Evolutionary conservation across 2,329 filamentous ascomycete genomes (phyloP).

Genomic region (Epichloe gansuensis): DNA sequence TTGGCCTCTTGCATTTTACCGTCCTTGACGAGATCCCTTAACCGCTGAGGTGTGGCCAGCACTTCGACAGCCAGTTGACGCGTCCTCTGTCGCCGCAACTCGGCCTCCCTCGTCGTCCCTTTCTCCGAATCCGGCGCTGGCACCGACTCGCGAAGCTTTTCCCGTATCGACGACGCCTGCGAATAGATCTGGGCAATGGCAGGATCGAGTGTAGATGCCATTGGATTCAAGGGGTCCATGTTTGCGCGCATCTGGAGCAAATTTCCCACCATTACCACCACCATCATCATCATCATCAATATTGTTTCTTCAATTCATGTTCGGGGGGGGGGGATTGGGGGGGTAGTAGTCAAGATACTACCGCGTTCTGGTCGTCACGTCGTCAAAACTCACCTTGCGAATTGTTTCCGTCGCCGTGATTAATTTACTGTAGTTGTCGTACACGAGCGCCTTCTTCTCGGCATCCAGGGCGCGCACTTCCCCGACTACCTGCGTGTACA

Average conservation of each 20-base stretch:
- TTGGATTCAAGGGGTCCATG: slow-evolving; percentile 67
- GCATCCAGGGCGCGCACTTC: slow-evolving; percentile 87
- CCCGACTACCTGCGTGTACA: slow-evolving; percentile 58
- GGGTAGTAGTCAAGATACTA: too few relatives aligned
- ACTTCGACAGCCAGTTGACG: slow-evolving; percentile 50
- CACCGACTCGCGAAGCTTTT: slow-evolving; percentile 34
- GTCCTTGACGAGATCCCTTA: slow-evolving; percentile 44
- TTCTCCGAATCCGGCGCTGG: slow-evolving; percentile 31
- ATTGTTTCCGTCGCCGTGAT: slow-evolving; percentile 97
- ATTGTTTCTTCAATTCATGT: background rate
- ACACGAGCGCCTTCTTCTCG: slow-evolving; percentile 92
- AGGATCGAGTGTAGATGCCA: slow-evolving; percentile 58
- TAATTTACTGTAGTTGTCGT: slow-evolving; percentile 96
- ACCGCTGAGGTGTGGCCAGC: slow-evolving; percentile 44
- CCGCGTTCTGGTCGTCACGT: too few relatives aligned
- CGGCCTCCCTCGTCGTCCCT: slow-evolving; percentile 21
- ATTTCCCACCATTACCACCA: too few relatives aligned
- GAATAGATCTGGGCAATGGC: slow-evolving; percentile 64
- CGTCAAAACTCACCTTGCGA: slow-evolving; percentile 42
- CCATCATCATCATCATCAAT: background rate
- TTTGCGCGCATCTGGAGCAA: slow-evolving; percentile 55
- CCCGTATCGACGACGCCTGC: slow-evolving; percentile 41
- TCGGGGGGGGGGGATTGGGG: too few relatives aligned
- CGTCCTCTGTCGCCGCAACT: slow-evolving; percentile 24
- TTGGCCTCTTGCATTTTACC: slow-evolving; percentile 50